Percentiles rank a stretch among this genome's conserved stretches.
Evolutionary conservation across 352 stramenopile species (phyloP).

Genomic region (Globisporangium lucens): DNA sequence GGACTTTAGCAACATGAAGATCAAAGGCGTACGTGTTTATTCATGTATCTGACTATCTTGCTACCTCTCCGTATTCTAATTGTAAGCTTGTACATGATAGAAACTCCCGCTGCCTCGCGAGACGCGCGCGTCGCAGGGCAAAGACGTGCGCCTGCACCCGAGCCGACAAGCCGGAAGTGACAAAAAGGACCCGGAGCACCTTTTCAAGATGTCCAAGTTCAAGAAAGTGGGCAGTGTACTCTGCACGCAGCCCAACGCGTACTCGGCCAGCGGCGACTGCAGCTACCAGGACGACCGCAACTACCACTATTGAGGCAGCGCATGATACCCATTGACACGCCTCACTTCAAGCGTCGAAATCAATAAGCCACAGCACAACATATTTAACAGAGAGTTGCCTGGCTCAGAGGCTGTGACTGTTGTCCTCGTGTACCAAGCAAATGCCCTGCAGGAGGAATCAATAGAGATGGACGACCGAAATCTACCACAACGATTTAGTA

Average conservation of each 20-base stretch:
- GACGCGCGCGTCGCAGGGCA: slow-evolving; percentile 60
- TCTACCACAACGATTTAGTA: too few species aligned
- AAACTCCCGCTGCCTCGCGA: slow-evolving; percentile 75
- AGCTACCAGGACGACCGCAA: slow-evolving; percentile 15
- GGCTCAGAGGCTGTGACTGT: too few species aligned
- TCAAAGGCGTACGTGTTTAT: slow-evolving; percentile 56
- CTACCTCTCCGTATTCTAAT: too few species aligned
- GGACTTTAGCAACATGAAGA: slow-evolving; percentile 76
- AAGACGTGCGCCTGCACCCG: slow-evolving; percentile 57
- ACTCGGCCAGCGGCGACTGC: slow-evolving; percentile 8
- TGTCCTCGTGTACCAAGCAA: too few species aligned
- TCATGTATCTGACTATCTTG: not conserved
- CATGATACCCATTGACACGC: not conserved
- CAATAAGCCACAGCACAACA: too few species aligned
- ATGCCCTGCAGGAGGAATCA: too few species aligned
- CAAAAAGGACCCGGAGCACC: slow-evolving; percentile 24
- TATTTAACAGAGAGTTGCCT: too few species aligned
- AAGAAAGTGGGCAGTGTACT: slow-evolving; percentile 68
- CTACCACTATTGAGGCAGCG: not conserved
- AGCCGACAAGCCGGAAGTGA: slow-evolving; percentile 22
- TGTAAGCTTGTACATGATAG: slow-evolving; percentile 19
- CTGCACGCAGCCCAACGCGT: slow-evolving; percentile 52
- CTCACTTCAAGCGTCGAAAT: not conserved
- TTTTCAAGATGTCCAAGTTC: slow-evolving; percentile 89
- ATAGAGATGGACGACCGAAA: too few species aligned